Percentiles rank a stretch among this genome's conserved stretches.
Conservation (phyloP, 2,329 filamentous ascomycete genomes). For the Colletotrichum salicis region DNA sequence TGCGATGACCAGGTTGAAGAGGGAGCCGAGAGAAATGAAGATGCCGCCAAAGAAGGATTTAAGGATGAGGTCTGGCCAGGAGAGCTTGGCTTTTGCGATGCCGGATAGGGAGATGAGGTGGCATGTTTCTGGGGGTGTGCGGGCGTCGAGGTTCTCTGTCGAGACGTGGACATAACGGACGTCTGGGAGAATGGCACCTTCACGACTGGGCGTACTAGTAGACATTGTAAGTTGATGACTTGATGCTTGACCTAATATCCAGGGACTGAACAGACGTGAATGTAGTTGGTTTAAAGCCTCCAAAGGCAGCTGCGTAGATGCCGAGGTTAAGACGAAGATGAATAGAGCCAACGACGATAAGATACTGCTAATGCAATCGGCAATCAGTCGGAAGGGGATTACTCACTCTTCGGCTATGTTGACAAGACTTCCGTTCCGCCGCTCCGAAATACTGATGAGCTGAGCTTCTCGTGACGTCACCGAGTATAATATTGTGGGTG, state of each 20-base stretch:
- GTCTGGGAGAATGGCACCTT: no score
- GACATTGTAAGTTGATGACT: no score
- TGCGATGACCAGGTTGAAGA: conserved; percentile 4
- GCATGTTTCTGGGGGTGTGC: conserved; percentile 5
- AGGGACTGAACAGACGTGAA: no score
- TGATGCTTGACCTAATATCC: no score
- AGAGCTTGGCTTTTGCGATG: conserved; percentile 6
- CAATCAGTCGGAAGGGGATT: no score
- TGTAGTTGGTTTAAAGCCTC: no score
- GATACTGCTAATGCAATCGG: no score
- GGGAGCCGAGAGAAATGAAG: conserved; percentile 21
- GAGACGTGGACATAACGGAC: not conserved
- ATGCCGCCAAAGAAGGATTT: conserved; percentile 22
- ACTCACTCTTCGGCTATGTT: not conserved
- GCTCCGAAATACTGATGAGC: not conserved
- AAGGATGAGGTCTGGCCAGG: not conserved
- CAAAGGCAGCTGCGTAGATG: no score
- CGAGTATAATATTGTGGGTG: not conserved
- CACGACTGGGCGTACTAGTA: no score
- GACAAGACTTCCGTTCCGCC: not conserved
- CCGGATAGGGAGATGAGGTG: conserved; percentile 3
- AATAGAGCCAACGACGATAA: no score
- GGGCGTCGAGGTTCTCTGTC: not conserved
- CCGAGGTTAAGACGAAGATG: not conserved
- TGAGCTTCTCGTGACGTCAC: conserved; percentile 3